Base-by-base conservation (phyloP, 1,139 yeast genomes). In the Candida freyschussii region DNA sequence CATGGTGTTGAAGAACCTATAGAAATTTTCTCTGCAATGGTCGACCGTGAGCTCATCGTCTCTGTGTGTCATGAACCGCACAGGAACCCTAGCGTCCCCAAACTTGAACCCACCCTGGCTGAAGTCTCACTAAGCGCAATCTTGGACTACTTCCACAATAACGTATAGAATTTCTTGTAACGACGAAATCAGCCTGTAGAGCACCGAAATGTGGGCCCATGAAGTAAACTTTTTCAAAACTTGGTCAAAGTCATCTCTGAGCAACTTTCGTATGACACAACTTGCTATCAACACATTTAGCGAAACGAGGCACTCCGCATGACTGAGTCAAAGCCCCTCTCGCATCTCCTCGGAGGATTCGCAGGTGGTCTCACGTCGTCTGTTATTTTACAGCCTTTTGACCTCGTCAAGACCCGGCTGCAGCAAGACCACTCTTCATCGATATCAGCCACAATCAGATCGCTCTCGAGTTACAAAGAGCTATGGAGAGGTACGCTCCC, bases 401-500 rank as follows among this genome's bases (percentile, higher is more conserved):
- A 91, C 58, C 67, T 91, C 31, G 62, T 91, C 34, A 91, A 91
- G 57, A 91, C 98, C 0, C 62, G 98, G 43, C 66, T 89, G 11
- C 98, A 91, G 62, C 97, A 91, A 57, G 56, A 69, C 13, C 61
- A 67, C 23, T 52, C 56, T 7, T 56, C 66, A 17, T 66, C 76
- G 27, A 29, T 65, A 41, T 32, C 60, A 31, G 56, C 58, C 25
- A 75, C 77, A 26, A 52, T 81, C 12, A 60, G 59, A 34, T 65
- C 70, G 31, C 54, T 79, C 21, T 60, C 67, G 11, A 62, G 69
- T 23, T 50, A 73, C 15, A 57, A 59, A 33, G 78, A 78, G 36
- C 63, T 89, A 33, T 91, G 98, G 98, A 67, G 96, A 36, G 98
- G 98, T 1, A 89, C 96, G 0, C 52, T 87, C 24, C 96, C 97